These are phyloP conservation scores for Phytophthora fragariaefolia DNA, from an alignment of 352 stramenopile genomes.

Conservation along the genomic window DNA sequence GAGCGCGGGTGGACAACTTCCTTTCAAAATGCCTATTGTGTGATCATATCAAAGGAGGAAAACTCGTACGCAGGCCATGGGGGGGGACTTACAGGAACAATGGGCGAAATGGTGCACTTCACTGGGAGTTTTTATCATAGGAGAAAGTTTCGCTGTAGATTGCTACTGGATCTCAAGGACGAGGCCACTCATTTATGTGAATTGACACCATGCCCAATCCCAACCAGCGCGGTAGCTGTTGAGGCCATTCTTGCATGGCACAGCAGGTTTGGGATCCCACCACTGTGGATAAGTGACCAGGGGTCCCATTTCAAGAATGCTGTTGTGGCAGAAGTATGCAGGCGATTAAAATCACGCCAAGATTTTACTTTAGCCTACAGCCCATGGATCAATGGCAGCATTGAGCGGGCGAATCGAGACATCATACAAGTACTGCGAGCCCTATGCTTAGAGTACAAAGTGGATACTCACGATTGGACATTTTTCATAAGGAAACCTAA, in stretches of 20 bases:
- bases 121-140: slow-evolving; percentile 19
- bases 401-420: slow-evolving; percentile 40
- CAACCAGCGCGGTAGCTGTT: slow-evolving; percentile 14
- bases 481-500: slow-evolving; percentile 38
- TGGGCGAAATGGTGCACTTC: slow-evolving; percentile 16
- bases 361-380: slow-evolving; percentile 32
- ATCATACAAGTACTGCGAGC: slow-evolving; percentile 34
- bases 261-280: slow-evolving; percentile 29
- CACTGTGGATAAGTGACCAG: slow-evolving; percentile 32
- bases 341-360: slow-evolving; percentile 21
- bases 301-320: slow-evolving; percentile 43
- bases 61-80: slow-evolving; percentile 19
- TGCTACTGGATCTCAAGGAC: slow-evolving; percentile 22
- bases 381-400: slow-evolving; percentile 43
- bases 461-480: slow-evolving; percentile 22
- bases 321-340: slow-evolving; percentile 25
- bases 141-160: slow-evolving; percentile 11
- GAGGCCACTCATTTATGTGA: slow-evolving; percentile 18
- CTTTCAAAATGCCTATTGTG: slow-evolving; percentile 11
- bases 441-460: slow-evolving; percentile 24
- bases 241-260: slow-evolving; percentile 35
- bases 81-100: slow-evolving; percentile 18
- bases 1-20: slow-evolving; percentile 11
- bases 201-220: slow-evolving; percentile 13
- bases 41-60: slow-evolving; percentile 16